A percentile compares a stretch with the other conserved stretches of the same genome.
These are phyloP conservation scores for Sporobolomyces phaffii DNA, from an alignment of 768 basidiomycete genomes.

Conservation along the genomic window DNA sequence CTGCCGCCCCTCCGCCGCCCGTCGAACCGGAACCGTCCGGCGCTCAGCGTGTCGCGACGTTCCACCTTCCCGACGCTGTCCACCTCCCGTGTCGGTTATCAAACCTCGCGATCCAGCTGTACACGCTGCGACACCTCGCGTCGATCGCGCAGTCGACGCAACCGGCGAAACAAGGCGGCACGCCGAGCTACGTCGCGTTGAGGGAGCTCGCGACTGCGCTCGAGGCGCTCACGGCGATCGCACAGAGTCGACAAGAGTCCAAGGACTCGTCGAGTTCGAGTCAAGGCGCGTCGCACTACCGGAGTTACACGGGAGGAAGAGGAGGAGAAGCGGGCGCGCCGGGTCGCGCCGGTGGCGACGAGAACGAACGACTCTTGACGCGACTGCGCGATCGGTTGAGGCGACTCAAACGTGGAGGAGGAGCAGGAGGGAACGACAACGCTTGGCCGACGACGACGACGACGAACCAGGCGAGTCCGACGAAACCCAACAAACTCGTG, in stretches of 20 bases:
- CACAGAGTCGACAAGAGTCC: not conserved
- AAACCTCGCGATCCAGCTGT: slow-evolving; percentile 31
- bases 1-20: not conserved
- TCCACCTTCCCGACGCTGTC: slow-evolving; percentile 29
- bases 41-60: not conserved
- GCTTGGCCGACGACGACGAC: not conserved
- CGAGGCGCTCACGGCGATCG: not conserved
- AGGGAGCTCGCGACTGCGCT: slow-evolving; percentile 18
- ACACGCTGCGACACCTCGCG: slow-evolving; percentile 34
- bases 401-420: slow-evolving; percentile 11
- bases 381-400: slow-evolving; percentile 14
- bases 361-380: slow-evolving; percentile 18
- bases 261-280: not conserved
- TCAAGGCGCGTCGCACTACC: not conserved
- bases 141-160: slow-evolving; percentile 32
- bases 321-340: too few relatives aligned
- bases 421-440: not conserved
- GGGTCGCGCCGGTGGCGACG: slow-evolving; percentile 1
- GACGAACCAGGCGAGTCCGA: not conserved
- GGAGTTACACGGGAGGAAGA: not conserved
- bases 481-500: slow-evolving; percentile 16
- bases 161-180: slow-evolving; percentile 3
- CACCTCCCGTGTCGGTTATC: slow-evolving; percentile 34
- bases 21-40: not conserved
- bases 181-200: slow-evolving; percentile 18